Evolutionary conservation across 2,329 filamentous ascomycete genomes (phyloP).

Genomic region (Neospermospora avenae): DNA sequence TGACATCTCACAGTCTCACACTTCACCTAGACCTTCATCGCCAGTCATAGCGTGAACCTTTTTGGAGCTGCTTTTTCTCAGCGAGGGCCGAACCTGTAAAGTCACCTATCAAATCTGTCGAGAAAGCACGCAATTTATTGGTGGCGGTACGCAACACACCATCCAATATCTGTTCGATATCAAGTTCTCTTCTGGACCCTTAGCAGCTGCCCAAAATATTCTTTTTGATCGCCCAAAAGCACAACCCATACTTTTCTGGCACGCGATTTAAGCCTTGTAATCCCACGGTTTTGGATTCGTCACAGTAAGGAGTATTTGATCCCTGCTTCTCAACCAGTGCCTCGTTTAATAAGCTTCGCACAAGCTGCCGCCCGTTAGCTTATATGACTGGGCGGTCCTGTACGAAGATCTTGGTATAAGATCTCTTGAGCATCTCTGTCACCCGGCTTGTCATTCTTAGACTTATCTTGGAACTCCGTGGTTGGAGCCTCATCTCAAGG

Average conservation of each 20-base stretch:
- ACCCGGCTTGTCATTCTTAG: not conserved
- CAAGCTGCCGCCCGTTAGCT: not conserved
- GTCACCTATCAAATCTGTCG: conserved; percentile 8
- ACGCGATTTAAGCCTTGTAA: conserved; percentile 5
- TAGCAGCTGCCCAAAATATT: not conserved
- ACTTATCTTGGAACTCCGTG: not conserved
- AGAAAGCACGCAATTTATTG: conserved; percentile 30
- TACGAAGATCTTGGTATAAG: not conserved
- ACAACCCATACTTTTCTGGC: not conserved
- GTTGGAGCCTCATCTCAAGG: not conserved
- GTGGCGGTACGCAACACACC: conserved; percentile 19
- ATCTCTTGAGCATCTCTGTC: conserved; percentile 1
- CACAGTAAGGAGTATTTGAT: conserved; percentile 19
- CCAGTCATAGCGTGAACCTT: not conserved
- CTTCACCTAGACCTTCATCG: not conserved
- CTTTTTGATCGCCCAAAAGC: conserved; percentile 2
- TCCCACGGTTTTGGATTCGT: conserved; percentile 18
- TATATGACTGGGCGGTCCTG: not conserved
- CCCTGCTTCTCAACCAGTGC: conserved; percentile 10
- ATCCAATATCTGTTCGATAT: not conserved
- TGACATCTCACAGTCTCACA: not conserved
- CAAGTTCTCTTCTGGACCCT: not conserved
- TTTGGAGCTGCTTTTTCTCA: not conserved
- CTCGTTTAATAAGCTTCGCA: not conserved
- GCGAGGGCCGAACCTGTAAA: not conserved